Conservation (phyloP, 192 early-diverging fungal species). For the Entrophospora sp. region DNA sequence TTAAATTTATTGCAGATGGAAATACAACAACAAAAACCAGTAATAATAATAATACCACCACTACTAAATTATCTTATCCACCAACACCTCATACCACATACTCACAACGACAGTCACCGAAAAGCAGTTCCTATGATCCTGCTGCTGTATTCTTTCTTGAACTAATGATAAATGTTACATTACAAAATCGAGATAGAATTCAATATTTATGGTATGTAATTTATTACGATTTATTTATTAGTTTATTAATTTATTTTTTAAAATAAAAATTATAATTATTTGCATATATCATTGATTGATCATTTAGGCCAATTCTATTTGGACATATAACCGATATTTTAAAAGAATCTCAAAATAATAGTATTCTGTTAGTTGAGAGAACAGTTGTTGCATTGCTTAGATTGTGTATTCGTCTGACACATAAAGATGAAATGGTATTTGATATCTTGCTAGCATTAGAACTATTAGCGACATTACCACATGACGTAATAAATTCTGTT, state of each 20-base stretch:
- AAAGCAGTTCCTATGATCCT: conserved; percentile 36
- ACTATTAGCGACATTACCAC: conserved; percentile 44
- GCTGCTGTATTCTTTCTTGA: conserved; percentile 70
- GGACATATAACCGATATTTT: conserved; percentile 66
- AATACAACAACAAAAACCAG: conserved; percentile 27
- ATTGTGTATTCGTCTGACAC: conserved; percentile 60
- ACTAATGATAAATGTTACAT: conserved; percentile 60
- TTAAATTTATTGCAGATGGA: conserved; percentile 44
- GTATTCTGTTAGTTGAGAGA: conserved; percentile 64
- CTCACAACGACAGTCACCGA: not conserved
- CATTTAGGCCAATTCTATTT: conserved; percentile 53
- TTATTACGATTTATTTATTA: not conserved
- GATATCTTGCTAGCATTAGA: conserved; percentile 44
- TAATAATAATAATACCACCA: too few species aligned
- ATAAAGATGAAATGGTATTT: conserved; percentile 52
- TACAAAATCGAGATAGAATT: conserved; percentile 72
- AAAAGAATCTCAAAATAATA: conserved; percentile 49
- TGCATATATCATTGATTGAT: too few species aligned
- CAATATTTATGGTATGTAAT: conserved; percentile 39
- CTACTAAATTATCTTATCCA: conserved; percentile 4
- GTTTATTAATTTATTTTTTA: not conserved
- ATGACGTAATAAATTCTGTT: conserved; percentile 51
- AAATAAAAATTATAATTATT: not conserved
- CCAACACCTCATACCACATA: not conserved
- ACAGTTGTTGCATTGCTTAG: conserved; percentile 65